phyloP scores from a whole-genome alignment of 345 rosid species.

The Eutrema yunnanense region DNA sequence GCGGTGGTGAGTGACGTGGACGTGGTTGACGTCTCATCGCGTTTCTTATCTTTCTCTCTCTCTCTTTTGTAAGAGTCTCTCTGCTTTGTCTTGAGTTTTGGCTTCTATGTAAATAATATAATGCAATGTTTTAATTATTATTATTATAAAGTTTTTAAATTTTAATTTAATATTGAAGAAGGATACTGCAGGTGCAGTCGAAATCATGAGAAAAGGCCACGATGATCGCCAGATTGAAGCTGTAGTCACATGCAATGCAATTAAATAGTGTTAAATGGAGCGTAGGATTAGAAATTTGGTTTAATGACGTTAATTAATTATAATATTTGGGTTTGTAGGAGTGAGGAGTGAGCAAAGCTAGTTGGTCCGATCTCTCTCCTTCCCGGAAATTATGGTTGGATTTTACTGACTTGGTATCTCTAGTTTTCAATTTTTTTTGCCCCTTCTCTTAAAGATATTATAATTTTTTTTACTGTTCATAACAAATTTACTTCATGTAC shows the following conservation, averaged over 20 bases:
- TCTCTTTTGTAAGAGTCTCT: not conserved
- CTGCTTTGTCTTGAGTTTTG: slow-evolving; percentile 5
- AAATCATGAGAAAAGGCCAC: slow-evolving; percentile 30
- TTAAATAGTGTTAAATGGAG: slow-evolving; percentile 9
- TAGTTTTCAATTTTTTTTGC: not conserved
- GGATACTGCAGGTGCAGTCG: slow-evolving; percentile 19
- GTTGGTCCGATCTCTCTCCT: slow-evolving; percentile 8
- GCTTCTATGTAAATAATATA: slow-evolving; percentile 15
- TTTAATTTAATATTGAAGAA: not conserved
- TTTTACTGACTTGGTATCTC: slow-evolving; percentile 1
- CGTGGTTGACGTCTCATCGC: slow-evolving; percentile 29
- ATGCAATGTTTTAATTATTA: not conserved
- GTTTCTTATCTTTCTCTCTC: not conserved
- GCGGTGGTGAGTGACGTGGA: slow-evolving; percentile 25
- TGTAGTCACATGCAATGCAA: slow-evolving; percentile 31
- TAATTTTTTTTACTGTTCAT: too few relatives aligned
- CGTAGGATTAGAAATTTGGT: slow-evolving; percentile 6
- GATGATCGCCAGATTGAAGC: slow-evolving; percentile 31
- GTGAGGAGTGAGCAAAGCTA: slow-evolving; percentile 29
- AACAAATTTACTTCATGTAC: too few relatives aligned
- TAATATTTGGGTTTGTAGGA: not conserved
- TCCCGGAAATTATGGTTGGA: slow-evolving; percentile 19
- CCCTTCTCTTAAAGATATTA: not conserved
- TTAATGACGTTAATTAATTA: slow-evolving; percentile 13
- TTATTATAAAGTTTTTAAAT: not conserved